Conservation (phyloP, 2,329 filamentous ascomycete genomes). For the Cytospora piceae region DNA sequence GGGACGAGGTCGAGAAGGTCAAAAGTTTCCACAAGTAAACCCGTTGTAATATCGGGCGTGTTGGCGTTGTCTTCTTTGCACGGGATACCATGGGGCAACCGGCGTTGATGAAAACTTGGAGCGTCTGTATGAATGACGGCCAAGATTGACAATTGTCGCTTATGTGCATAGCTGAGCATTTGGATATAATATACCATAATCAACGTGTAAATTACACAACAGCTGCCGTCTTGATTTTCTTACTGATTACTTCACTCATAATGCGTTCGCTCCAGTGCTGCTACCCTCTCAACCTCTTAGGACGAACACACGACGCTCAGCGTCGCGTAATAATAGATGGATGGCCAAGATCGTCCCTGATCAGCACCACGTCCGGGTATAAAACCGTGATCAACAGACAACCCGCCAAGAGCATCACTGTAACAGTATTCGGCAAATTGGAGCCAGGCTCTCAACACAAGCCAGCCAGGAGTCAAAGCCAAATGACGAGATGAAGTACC, state of each 20-base stretch:
- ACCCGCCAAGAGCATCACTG: too few species aligned
- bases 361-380: background rate
- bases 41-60: conserved; percentile 7
- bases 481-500: background rate
- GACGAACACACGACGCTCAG: background rate
- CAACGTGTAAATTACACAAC: background rate
- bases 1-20: conserved; percentile 94
- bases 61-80: background rate
- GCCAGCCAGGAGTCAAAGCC: background rate
- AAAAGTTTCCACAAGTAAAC: conserved; percentile 73
- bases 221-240: background rate
- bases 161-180: conserved; percentile 21
- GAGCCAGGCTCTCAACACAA: conserved; percentile 30
- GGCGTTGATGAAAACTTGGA: conserved; percentile 5
- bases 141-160: conserved; percentile 23
- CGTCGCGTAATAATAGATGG: background rate
- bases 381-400: background rate
- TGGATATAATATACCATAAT: conserved; percentile 13
- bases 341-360: background rate
- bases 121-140: conserved; percentile 10
- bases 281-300: too few species aligned
- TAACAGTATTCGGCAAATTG: conserved; percentile 27
- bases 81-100: conserved; percentile 3
- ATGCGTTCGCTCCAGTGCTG: too few species aligned
- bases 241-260: too few species aligned